Base-by-base conservation (phyloP, 2,329 filamentous ascomycete genomes). In the Cladophialophora immunda region DNA sequence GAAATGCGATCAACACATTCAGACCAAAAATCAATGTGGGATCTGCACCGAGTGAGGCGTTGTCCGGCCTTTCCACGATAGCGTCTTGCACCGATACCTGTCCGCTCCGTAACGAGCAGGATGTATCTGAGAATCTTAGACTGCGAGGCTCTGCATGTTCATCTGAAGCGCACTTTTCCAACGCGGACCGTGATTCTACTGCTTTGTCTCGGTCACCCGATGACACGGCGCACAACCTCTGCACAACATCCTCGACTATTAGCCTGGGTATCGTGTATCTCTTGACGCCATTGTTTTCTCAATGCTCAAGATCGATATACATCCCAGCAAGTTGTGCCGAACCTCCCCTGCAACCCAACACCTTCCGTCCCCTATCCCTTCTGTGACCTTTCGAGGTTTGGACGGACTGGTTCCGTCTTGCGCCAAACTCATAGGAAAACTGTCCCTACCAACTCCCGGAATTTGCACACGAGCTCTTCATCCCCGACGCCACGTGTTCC, bases 1-100 rank as follows among this genome's bases (percentile, higher is more conserved):
- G 66, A 65, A 66, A 60, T 64, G 61, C 64, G 47, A 57, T 30
- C 50, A 45, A 41, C 11, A 41, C 11, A 29, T 62, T 55, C 53
- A 30, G 27, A 55, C 45, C 19, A 50, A 50, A n/a, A 50, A 25
- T 50, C 45, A 13, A 25, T 25, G 15, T 15, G 19, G 45, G 19
- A 45, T 19, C 19, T 25, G n/a, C 11, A 13, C 1, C 13, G 11
- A 19, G 11, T 50, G 45, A 25, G 22, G 45, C 11, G 45, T 50
- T 50, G 45, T 50, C 45, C 0, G 22, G 45, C 45, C 27, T 50
- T 25, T 25, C 5, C 19, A 13, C 45, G 19, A 25, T 25, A 25
- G 19, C 22, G 19, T 50, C 19, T 22, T 25, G 9, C 19, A 15
- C 13, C 11, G 19, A 41, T 54, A 13, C 32, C 32, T 19, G 25